Evolutionary conservation across 345 rosid species (phyloP).

Genomic region (Mangifera indica): DNA sequence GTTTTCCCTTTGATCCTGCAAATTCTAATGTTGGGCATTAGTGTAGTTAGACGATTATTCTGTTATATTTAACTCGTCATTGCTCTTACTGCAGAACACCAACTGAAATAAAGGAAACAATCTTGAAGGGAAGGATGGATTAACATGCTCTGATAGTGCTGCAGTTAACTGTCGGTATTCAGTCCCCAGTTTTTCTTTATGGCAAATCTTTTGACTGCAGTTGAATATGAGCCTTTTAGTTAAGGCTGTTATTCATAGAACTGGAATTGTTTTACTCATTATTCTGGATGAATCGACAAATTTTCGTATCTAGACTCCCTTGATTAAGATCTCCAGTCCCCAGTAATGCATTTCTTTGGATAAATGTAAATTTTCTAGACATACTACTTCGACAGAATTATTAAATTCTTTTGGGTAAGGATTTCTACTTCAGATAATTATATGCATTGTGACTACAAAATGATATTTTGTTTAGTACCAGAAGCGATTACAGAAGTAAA

Average conservation of each 20-base stretch:
- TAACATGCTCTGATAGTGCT: conserved; percentile 27
- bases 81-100: conserved; percentile 61
- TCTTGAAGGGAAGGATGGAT: conserved; percentile 98
- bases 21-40: not conserved
- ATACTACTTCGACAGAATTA: not conserved
- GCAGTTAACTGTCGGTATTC: not conserved
- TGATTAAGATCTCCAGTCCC: not conserved
- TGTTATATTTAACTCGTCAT: too few relatives aligned
- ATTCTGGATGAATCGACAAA: not conserved
- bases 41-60: too few relatives aligned
- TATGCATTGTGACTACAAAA: too few relatives aligned
- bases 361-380: not conserved
- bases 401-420: not conserved
- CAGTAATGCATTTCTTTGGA: not conserved
- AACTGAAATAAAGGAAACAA: conserved; percentile 73
- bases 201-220: not conserved
- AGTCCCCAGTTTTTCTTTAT: not conserved
- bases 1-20: too few relatives aligned
- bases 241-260: not conserved
- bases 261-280: not conserved
- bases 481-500: too few relatives aligned
- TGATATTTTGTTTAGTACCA: too few relatives aligned
- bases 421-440: too few relatives aligned
- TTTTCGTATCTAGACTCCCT: not conserved
- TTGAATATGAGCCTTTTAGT: not conserved